A percentile compares a stretch with the other conserved stretches of the same genome.
These are phyloP conservation scores for Nicotiana attenuata DNA, from an alignment of 257 asterid genomes.

Conservation along the genomic window DNA sequence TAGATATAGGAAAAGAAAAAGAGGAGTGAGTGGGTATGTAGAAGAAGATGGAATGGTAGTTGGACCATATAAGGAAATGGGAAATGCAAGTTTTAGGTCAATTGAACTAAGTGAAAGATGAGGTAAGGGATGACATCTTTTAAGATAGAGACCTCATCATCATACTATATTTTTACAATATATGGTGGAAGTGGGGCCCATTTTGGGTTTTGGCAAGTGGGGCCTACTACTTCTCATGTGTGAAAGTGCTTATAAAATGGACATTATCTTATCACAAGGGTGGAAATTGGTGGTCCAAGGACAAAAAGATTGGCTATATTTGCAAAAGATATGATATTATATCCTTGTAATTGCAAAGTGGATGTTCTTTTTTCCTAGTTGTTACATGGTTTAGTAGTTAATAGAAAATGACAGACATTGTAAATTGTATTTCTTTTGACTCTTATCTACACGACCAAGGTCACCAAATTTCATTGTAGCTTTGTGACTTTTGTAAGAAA, in stretches of 20 bases:
- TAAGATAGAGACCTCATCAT: not conserved
- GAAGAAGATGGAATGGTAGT: slow-evolving; percentile 54
- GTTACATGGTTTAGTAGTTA: not conserved
- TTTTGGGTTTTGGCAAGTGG: not conserved
- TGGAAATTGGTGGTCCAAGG: not conserved
- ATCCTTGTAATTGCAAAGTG: not conserved
- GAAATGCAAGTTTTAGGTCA: slow-evolving; percentile 79
- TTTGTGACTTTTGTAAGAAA: not conserved
- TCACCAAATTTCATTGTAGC: not conserved
- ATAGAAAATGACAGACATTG: not conserved
- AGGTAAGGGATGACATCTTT: slow-evolving; percentile 50
- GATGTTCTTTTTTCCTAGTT: no score
- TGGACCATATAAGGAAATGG: slow-evolving; percentile 86
- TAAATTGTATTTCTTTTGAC: not conserved
- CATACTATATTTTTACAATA: not conserved
- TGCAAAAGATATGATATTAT: not conserved
- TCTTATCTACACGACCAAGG: slow-evolving; percentile 1
- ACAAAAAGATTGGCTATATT: not conserved
- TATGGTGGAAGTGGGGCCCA: not conserved
- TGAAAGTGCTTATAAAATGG: not conserved
- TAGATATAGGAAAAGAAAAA: slow-evolving; percentile 28
- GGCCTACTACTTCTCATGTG: not conserved
- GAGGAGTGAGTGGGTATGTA: slow-evolving; percentile 49
- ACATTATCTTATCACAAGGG: not conserved
- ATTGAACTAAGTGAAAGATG: slow-evolving; percentile 73